phyloP scores from a whole-genome alignment of 129 eudicot genomes.

The Flaveria brownii region DNA sequence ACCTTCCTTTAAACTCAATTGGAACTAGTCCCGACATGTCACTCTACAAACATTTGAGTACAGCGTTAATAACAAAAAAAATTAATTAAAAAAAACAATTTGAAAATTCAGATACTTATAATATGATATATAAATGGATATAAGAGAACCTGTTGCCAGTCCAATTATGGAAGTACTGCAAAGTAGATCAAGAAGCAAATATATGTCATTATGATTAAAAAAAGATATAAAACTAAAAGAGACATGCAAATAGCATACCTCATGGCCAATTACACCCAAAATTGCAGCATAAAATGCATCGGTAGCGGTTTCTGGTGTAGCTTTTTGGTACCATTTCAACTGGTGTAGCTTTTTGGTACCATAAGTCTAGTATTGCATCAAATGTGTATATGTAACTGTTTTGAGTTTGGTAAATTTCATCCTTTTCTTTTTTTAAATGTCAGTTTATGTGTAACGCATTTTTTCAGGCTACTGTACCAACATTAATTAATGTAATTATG shows the following conservation, averaged over 20 bases:
- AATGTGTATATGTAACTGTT: no score
- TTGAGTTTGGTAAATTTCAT: no score
- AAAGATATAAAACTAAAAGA: background rate
- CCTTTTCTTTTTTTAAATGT: no score
- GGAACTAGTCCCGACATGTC: slow-evolving; percentile 99
- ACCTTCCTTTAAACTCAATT: slow-evolving; percentile 96
- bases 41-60: slow-evolving; percentile 51
- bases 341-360: no score
- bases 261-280: slow-evolving; percentile 74
- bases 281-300: no score
- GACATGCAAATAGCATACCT: slow-evolving; percentile 47
- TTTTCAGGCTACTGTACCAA: no score
- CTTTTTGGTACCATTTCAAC: no score
- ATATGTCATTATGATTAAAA: background rate
- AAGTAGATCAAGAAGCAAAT: slow-evolving; percentile 16
- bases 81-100: background rate
- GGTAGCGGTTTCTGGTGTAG: no score
- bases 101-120: no score
- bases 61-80: background rate
- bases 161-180: slow-evolving; percentile 98
- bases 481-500: no score
- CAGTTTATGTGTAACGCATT: no score
- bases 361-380: no score
- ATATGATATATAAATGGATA: slow-evolving; percentile 11
- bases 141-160: slow-evolving; percentile 86